phyloP scores from a whole-genome alignment of 2,329 filamentous ascomycete genomes.

The Penicillium brasilianum region DNA sequence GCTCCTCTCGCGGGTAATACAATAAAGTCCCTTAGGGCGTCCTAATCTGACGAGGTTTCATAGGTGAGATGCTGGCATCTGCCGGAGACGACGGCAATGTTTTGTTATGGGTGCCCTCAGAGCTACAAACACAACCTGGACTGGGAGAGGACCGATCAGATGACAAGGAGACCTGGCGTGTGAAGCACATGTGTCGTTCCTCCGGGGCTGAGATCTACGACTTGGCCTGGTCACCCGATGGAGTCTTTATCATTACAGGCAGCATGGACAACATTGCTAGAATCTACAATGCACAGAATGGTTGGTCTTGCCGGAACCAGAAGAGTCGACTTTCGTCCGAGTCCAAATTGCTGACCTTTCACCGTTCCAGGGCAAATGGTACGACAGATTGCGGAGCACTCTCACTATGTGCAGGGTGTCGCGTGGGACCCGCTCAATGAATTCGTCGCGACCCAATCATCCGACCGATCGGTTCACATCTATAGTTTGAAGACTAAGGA shows the following conservation, averaged over 20 bases:
- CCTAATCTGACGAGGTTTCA: slow-evolving; percentile 3
- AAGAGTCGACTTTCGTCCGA: not conserved
- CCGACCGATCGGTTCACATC: slow-evolving; percentile 95
- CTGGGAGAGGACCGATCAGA: slow-evolving; percentile 86
- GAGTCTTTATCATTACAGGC: slow-evolving; percentile 92
- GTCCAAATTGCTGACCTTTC: slow-evolving; percentile 31
- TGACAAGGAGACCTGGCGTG: slow-evolving; percentile 95
- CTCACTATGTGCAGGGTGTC: slow-evolving; percentile 97
- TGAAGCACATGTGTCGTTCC: slow-evolving; percentile 97
- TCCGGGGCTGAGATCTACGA: slow-evolving; percentile 97
- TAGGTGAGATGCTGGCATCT: slow-evolving; percentile 90
- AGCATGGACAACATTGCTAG: slow-evolving; percentile 99
- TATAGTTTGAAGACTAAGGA: slow-evolving; percentile 97
- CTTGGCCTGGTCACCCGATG: slow-evolving; percentile 98
- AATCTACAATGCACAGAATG: slow-evolving; percentile 93
- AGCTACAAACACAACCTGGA: slow-evolving; percentile 66
- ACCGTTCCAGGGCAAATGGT: slow-evolving; percentile 65
- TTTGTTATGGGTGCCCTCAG: slow-evolving; percentile 91
- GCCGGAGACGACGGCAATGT: slow-evolving; percentile 98
- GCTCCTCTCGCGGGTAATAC: not conserved
- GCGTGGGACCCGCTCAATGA: slow-evolving; percentile 98
- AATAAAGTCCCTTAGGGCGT: not conserved
- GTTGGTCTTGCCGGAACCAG: slow-evolving; percentile 55
- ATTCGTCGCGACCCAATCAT: slow-evolving; percentile 97
- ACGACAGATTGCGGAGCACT: slow-evolving; percentile 94